Base-by-base conservation (phyloP, 1,284 basidiomycete species). In the Abortiporus biennis region DNA sequence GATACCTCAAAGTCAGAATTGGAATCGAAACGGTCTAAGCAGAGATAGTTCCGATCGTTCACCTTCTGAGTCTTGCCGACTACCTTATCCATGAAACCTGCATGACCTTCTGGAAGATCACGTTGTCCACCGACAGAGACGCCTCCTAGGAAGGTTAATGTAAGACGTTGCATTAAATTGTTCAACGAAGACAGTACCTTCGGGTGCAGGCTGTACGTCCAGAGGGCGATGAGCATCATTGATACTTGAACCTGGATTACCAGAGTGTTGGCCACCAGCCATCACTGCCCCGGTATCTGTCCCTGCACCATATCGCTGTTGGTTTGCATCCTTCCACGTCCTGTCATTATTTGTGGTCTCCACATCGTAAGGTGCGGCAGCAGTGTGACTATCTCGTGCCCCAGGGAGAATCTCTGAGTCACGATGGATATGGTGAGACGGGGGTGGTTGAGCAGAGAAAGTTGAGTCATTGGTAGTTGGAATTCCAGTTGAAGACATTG, bases 11-110 rank as follows among this genome's bases (percentile, higher is more conserved):
- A 25, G 21, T 9, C 19, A 38, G 6, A 38, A 38, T 12, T 6
- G 11, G 22, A 38, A 16, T 12, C 15, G 17, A 15, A n/a, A 21
- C 32, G 32, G 8, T 8, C 3, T 16, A 15, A 16, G 24, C 9
- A n/a, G 5, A 17, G 33, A 13, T n/a, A 21, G 12, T 13, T 11
- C 5, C 29, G 17, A 5, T 19, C 16, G 35, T 48, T 4, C 25
- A 73, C 76, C 65, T 78, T 72, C 55, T 78, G 66, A 0, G 68
- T 64, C 63, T 78, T 78, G 3, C 76, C 76, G 21, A 75, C 48
- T 13, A 77, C 47, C 55, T 74, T 78, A 54, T 80, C 76, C 12
- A 63, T 55, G 0, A 70, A 23, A 20, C 48, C 62, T n/a, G 72
- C 67, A 29, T 71, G 65, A 6, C 69, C 67, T 50, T 65, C 61